Conservation (phyloP, 2,329 filamentous ascomycete genomes). For the Arachnomyces sp. region DNA sequence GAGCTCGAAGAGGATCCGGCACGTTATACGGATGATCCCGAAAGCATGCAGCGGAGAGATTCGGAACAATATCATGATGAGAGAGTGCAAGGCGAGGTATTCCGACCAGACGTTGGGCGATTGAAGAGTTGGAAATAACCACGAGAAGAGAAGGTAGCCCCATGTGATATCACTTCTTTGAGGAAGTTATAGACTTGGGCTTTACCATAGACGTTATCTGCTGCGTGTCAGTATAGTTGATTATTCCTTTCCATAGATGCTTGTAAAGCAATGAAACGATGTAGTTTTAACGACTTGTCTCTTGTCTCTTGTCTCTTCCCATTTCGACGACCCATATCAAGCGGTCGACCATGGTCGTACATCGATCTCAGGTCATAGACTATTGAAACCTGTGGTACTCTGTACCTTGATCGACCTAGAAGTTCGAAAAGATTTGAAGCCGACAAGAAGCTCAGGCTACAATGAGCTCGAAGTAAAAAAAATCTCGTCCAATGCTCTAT, state of each 20-base stretch:
- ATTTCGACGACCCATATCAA: too few relatives aligned
- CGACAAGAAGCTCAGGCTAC: too few relatives aligned
- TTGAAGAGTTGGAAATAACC: conserved; percentile 28
- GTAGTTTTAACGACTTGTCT: background rate
- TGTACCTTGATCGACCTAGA: too few relatives aligned
- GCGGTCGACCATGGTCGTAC: too few relatives aligned
- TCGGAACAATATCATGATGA: conserved; percentile 23
- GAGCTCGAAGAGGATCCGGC: conserved; percentile 19
- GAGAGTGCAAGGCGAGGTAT: conserved; percentile 23
- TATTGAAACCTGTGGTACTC: too few relatives aligned
- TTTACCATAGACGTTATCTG: too few relatives aligned
- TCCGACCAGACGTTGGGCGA: conserved; percentile 30
- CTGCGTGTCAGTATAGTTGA: background rate
- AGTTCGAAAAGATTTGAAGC: too few relatives aligned
- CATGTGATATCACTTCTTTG: background rate
- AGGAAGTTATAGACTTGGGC: conserved; percentile 5
- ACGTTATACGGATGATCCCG: conserved; percentile 18
- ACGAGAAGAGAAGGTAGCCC: background rate
- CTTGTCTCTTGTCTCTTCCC: too few relatives aligned
- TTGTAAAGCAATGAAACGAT: conserved; percentile 8
- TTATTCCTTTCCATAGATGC: conserved; percentile 2
- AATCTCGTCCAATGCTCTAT: too few relatives aligned
- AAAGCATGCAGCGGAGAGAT: conserved; percentile 15
- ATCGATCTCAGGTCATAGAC: too few relatives aligned
- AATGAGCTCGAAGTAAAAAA: too few relatives aligned